Conservation (phyloP, 805 yeast genomes). For the Pichia occidentalis region DNA sequence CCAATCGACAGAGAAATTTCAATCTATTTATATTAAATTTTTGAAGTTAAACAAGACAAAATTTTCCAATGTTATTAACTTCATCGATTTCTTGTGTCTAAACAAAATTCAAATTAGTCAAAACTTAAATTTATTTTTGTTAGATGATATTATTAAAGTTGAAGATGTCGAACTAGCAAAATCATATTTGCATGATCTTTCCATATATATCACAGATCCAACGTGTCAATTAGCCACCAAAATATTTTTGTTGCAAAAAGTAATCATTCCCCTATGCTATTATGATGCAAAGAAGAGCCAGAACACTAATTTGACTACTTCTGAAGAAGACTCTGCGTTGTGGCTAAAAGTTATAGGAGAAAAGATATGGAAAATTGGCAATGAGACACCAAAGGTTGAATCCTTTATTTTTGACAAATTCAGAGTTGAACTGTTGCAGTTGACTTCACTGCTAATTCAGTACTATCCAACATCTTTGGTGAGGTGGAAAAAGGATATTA, state of each 20-base stretch:
- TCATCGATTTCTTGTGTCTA: slow-evolving; percentile 38
- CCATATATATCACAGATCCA: slow-evolving; percentile 43
- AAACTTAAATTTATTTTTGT: slow-evolving; percentile 51
- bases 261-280: slow-evolving; percentile 60
- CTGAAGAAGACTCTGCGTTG: slow-evolving; percentile 28
- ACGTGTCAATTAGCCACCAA: slow-evolving; percentile 44
- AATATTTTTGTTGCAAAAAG: slow-evolving; percentile 51
- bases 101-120: slow-evolving; percentile 42
- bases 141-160: slow-evolving; percentile 46
- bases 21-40: slow-evolving; percentile 36
- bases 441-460: slow-evolving; percentile 70
- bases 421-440: slow-evolving; percentile 70
- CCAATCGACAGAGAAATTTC: slow-evolving; percentile 61
- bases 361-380: slow-evolving; percentile 66
- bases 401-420: slow-evolving; percentile 69
- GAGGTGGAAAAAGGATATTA: slow-evolving; percentile 71
- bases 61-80: slow-evolving; percentile 32
- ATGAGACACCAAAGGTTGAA: slow-evolving; percentile 45
- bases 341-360: slow-evolving; percentile 65
- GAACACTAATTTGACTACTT: slow-evolving; percentile 14
- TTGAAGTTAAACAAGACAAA: slow-evolving; percentile 12
- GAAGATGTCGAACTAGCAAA: slow-evolving; percentile 41
- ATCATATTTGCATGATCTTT: slow-evolving; percentile 43
- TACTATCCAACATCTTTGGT: slow-evolving; percentile 55
- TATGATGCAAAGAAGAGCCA: slow-evolving; percentile 48